Conservation (phyloP, 257 asterid genomes). For the Solanum rostratum region DNA sequence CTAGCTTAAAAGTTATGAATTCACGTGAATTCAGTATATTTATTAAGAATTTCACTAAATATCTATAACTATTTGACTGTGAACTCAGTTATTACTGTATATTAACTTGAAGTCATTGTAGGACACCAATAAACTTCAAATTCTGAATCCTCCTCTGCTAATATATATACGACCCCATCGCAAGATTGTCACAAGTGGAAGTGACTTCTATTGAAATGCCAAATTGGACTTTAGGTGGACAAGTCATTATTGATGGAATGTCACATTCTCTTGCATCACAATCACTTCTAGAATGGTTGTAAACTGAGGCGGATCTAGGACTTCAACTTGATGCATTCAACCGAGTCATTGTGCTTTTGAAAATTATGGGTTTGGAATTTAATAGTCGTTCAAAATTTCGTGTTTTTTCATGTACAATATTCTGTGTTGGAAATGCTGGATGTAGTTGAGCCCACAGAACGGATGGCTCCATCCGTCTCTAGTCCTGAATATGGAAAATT, state of each 20-base stretch:
- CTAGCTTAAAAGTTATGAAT: not conserved
- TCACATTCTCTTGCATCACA: not conserved
- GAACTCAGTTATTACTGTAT: not conserved
- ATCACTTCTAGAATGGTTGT: not conserved
- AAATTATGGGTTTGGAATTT: not conserved
- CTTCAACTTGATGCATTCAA: not conserved
- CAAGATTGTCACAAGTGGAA: not conserved
- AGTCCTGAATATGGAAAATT: not conserved
- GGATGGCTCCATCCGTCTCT: not conserved
- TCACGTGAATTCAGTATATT: not conserved
- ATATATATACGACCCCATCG: not conserved
- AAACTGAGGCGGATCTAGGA: not conserved
- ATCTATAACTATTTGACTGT: not conserved
- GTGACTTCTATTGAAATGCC: not conserved
- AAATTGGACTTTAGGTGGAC: not conserved
- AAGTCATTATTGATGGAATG: not conserved
- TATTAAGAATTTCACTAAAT: not conserved
- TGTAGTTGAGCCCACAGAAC: not conserved
- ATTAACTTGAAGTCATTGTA: not conserved
- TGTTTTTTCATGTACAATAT: not conserved
- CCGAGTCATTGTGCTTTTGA: not conserved
- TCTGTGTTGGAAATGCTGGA: not conserved
- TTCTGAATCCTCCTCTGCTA: not conserved
- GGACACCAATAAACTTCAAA: not conserved
- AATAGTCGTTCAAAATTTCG: not conserved